A percentile compares a stretch with the other conserved stretches of the same genome.
Conservation (phyloP, 106 monocot genomes). For the Phalaenopsis equestris region DNA sequence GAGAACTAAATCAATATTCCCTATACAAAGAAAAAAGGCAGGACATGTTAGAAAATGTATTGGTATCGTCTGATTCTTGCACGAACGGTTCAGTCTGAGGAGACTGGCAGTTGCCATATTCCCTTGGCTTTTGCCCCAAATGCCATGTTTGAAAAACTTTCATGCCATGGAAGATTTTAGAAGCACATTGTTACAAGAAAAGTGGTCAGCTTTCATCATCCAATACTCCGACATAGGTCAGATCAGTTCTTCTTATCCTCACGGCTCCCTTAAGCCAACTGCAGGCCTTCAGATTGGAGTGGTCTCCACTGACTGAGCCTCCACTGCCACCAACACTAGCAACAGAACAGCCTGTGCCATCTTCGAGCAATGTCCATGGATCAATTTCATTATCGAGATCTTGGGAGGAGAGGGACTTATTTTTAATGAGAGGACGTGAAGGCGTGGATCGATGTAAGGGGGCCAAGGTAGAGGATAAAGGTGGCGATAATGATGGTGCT, state of each 20-base stretch:
- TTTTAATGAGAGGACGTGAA: conserved; percentile 32
- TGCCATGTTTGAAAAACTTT: neutral
- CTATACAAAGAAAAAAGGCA: neutral
- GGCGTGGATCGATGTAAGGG: conserved; percentile 21
- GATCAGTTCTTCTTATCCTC: conserved; percentile 84
- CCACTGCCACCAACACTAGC: conserved; percentile 21
- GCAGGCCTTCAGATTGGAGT: conserved; percentile 82
- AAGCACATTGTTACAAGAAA: neutral
- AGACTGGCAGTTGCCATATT: too few species aligned
- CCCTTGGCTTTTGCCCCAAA: neutral
- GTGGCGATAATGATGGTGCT: neutral
- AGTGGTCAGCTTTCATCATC: conserved; percentile 82
- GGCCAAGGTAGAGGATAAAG: neutral
- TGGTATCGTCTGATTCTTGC: neutral
- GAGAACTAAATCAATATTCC: neutral
- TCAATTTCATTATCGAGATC: conserved; percentile 74
- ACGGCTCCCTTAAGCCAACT: conserved; percentile 94
- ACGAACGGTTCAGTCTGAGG: neutral
- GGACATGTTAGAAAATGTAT: neutral
- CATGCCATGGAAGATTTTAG: neutral
- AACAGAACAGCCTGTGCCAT: conserved; percentile 50
- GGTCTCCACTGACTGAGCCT: conserved; percentile 37
- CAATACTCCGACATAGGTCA: conserved; percentile 72
- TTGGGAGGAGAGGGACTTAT: conserved; percentile 25
- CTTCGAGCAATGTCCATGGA: conserved; percentile 92